Base-by-base conservation (phyloP, 2,329 filamentous ascomycete genomes). In the Colletotrichum trifolii region DNA sequence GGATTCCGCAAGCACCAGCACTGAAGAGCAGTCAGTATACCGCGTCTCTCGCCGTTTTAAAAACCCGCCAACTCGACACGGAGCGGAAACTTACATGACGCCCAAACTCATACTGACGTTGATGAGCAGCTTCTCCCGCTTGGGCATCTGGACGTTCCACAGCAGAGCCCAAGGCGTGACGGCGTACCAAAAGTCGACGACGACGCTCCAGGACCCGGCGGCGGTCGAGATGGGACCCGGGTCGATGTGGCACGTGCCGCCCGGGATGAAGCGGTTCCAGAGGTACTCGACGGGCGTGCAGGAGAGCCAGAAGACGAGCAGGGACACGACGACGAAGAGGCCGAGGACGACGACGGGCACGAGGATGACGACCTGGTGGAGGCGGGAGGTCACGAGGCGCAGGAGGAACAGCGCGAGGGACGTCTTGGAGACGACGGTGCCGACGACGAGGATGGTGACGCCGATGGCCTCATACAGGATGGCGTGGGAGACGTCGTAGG, bases 71-170 rank as follows among this genome's bases (percentile, higher is more conserved):
- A n/a, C 2, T 6, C 11, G 0, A 9, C 8, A 12, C 2, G 3
- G 50, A 10, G 5, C 17, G 42, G 17, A 11, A 9, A 60, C 60
- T 42, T 43, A 67, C 78, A 81, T 76, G 6, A 81, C 68, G 6
- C 80, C 80, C 4, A 82, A 67, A 48, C 80, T 82, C 47, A 83
- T 76, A 55, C 79, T 78, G 17, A 72, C 69, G 0, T 79, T 75
- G 8, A 82, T 76, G n/a, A 80, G 73, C 33, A 81, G 73, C 70
- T 81, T 82, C 46, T 83, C 80, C 13, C 78, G 74, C n/a, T 70
- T 75, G 12, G 78, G 77, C 78, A 83, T 82, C 38, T 79, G 77
- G 8, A 82, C 64, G 0, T 76, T 74, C 78, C 80, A 81, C 25
- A 82, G 75, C 8, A 82, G 73, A 1, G 79, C 72, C 79, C 81